Evolutionary conservation across 2,329 filamentous ascomycete genomes (phyloP), one percentile per base, ranked within the genome.

Genomic region (Alternaria metachromatica): DNA sequence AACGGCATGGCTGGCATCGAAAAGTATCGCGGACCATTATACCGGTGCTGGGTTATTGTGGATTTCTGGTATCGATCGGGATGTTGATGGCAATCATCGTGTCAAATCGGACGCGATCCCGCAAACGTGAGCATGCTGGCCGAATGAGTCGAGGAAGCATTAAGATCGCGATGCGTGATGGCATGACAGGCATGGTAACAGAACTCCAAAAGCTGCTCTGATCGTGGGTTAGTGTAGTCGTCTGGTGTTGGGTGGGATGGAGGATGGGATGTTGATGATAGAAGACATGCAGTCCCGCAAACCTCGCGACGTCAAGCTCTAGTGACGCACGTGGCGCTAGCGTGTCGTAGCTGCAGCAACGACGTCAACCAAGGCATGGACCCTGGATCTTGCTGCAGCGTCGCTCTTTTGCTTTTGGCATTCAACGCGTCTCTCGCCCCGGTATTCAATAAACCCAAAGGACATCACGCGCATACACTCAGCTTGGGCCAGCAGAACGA

Each of bases 311-410:
- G 37, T 41, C 37, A 41, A 18, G 33, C 30, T 25, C 26, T 11
- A 48, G 50, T 59, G 55, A 61, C 59, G 65, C 63, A 67, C 65
- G 65, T 67, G 65, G 65, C 63, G 63, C 55, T 65, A 67, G 65
- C 63, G 57, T 61, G 60, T 46, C 48, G 65, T 54, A 12, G 62
- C 60, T 56, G 60, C 54, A 51, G 30, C 63, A 62, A 67, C 65
- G 57, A 67, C 65, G 65, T 67, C 65, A 67, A 55, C 41, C 54
- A 28, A 30, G 23, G 15, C 25, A 20, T 55, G 50, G 49, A 54
- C 26, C 56, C 58, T 46, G 18, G 43, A 51, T 56, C 44, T 21
- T 26, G 48, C 33, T 3, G 15, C n/a, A 10, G 13, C 33, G 3
- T 13, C 37, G 23, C 55, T 55, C 50, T 53, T 43, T 63, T 12